A percentile compares a stretch with the other conserved stretches of the same genome.
Conservation (phyloP, 2,329 filamentous ascomycete genomes). For the Calonectria honghensis region DNA sequence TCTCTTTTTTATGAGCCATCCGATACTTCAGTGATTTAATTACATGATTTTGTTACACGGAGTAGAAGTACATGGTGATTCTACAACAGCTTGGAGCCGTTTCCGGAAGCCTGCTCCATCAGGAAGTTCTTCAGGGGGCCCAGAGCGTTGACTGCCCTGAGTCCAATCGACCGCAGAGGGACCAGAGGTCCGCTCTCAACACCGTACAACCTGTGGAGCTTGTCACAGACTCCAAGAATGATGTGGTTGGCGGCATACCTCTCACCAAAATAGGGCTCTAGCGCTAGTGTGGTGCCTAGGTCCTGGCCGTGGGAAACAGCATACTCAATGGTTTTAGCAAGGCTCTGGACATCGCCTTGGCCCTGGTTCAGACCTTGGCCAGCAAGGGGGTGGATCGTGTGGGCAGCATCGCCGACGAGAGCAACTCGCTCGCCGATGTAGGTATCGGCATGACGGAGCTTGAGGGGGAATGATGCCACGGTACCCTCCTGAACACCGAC, state of each 20-base stretch:
- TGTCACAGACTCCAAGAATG: constrained; percentile 87
- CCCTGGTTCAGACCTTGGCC: constrained; percentile 97
- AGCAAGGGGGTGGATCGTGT: constrained; percentile 94
- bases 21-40: constrained; percentile 38
- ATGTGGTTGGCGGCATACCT: constrained; percentile 89
- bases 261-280: constrained; percentile 88
- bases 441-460: constrained; percentile 93
- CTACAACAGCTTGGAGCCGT: constrained; percentile 67
- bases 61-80: constrained; percentile 30
- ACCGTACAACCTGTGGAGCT: constrained; percentile 94
- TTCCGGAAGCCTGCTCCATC: constrained; percentile 83
- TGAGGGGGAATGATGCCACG: constrained; percentile 92
- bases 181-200: constrained; percentile 87
- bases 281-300: constrained; percentile 83
- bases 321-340: constrained; percentile 83
- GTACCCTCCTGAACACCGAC: constrained; percentile 84
- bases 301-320: constrained; percentile 91
- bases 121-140: constrained; percentile 87
- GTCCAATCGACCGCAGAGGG: constrained; percentile 84
- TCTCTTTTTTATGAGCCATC: constrained; percentile 42
- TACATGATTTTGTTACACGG: constrained; percentile 38
- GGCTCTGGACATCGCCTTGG: constrained; percentile 88
- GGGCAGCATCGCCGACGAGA: constrained; percentile 94
- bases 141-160: constrained; percentile 84
- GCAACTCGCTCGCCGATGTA: constrained; percentile 94